These are phyloP conservation scores for Paraglomus occultum DNA, from an alignment of 192 early-diverging fungal species.

Conservation along the genomic window DNA sequence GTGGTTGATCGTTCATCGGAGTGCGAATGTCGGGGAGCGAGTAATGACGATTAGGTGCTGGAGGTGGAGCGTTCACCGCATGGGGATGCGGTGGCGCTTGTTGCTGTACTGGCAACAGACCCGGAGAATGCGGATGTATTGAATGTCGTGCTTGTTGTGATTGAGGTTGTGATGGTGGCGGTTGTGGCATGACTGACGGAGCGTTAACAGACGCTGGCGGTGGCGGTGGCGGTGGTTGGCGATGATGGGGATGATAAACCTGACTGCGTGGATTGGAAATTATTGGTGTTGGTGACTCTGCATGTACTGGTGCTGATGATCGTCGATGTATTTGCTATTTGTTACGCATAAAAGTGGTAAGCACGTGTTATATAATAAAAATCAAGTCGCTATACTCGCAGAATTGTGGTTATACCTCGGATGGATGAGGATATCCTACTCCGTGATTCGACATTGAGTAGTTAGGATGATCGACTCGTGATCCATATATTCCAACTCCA, in stretches of 20 bases:
- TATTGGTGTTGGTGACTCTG: background rate
- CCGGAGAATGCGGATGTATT: background rate
- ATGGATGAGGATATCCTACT: constrained; percentile 6
- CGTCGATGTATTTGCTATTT: background rate
- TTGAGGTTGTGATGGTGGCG: background rate
- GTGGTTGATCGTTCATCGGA: background rate
- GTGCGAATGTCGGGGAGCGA: background rate
- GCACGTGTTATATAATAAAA: background rate
- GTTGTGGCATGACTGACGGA: too few relatives aligned
- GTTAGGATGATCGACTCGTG: constrained; percentile 2
- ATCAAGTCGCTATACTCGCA: background rate
- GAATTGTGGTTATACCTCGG: background rate
- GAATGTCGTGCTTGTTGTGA: background rate
- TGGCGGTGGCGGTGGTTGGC: background rate
- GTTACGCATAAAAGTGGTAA: background rate
- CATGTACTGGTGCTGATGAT: background rate
- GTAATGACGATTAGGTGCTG: background rate
- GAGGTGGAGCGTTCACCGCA: background rate
- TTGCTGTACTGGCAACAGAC: background rate
- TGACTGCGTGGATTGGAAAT: background rate
- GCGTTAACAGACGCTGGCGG: background rate
- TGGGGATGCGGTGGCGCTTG: background rate
- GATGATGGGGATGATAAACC: background rate
- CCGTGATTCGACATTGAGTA: constrained; percentile 8
- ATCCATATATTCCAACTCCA: background rate